Percentiles rank a stretch among this genome's conserved stretches.
phyloP scores from a whole-genome alignment of 192 early-diverging fungal genomes.

The Globomyces pollinis-pini region DNA sequence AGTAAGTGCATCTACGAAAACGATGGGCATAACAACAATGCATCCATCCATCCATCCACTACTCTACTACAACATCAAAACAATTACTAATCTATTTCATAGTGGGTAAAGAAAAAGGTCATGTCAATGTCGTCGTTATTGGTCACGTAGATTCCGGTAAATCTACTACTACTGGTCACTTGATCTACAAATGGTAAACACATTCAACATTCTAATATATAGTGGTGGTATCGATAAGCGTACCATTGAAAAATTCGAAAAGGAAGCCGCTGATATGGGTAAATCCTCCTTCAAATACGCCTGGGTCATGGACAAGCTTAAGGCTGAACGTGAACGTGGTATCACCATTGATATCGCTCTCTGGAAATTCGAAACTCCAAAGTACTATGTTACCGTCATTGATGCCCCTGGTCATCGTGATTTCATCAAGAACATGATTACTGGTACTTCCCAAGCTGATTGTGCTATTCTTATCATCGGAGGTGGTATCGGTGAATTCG shows the following conservation, averaged over 20 bases:
- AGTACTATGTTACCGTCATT: slow-evolving; percentile 97
- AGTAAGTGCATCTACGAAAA: too few relatives aligned
- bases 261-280: slow-evolving; percentile 97
- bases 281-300: slow-evolving; percentile 99
- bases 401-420: slow-evolving; percentile 99
- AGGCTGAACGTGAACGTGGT: slow-evolving; percentile 99
- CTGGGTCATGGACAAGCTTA: slow-evolving; percentile 98
- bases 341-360: slow-evolving; percentile 98
- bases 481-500: slow-evolving; percentile 82
- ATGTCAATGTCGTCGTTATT: slow-evolving; percentile 72
- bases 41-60: too few relatives aligned
- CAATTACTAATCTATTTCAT: too few relatives aligned
- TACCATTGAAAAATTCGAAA: slow-evolving; percentile 99
- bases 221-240: slow-evolving; percentile 99
- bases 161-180: slow-evolving; percentile 99
- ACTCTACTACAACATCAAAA: too few relatives aligned
- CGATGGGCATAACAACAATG: too few relatives aligned
- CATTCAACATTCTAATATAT: too few relatives aligned
- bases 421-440: slow-evolving; percentile 95
- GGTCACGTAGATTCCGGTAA: slow-evolving; percentile 99
- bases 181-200: slow-evolving; percentile 99
- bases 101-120: slow-evolving; percentile 84
- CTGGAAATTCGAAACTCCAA: slow-evolving; percentile 92
- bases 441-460: slow-evolving; percentile 96
- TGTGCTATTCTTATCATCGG: slow-evolving; percentile 95